These are phyloP conservation scores for Ascochyta rabiei DNA, from an alignment of 2,329 filamentous ascomycete genomes.

Conservation along the genomic window DNA sequence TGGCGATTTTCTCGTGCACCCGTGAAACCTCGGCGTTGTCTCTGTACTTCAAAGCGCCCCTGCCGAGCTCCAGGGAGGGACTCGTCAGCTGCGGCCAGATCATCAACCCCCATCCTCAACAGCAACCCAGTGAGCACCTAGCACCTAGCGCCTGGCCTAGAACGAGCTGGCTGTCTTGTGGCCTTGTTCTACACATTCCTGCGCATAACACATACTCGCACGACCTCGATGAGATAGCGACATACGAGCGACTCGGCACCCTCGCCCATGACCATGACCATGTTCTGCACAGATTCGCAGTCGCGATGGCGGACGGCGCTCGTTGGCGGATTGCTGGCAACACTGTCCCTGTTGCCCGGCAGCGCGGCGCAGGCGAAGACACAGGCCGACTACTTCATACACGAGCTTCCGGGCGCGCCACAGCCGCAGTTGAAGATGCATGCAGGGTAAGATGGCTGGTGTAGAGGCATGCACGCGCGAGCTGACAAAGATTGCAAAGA, in stretches of 20 bases:
- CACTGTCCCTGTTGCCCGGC: conserved; percentile 41
- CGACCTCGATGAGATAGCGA: conserved; percentile 45
- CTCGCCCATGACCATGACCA: conserved; percentile 20
- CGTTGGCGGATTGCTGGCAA: conserved; percentile 38
- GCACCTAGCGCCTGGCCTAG: conserved; percentile 12
- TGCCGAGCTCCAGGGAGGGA: conserved; percentile 19
- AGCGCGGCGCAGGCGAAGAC: conserved; percentile 57
- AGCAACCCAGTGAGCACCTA: conserved; percentile 10
- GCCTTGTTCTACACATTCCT: neutral
- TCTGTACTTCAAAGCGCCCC: conserved; percentile 4
- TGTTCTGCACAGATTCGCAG: conserved; percentile 34
- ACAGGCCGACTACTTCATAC: conserved; percentile 89
- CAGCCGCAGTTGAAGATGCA: conserved; percentile 91
- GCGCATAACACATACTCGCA: neutral
- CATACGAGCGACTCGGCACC: conserved; percentile 28
- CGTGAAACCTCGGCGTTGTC: conserved; percentile 7
- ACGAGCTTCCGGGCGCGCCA: conserved; percentile 82
- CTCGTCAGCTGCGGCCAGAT: conserved; percentile 43
- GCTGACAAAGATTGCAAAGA: conserved; percentile 53
- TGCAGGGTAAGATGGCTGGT: conserved; percentile 73
- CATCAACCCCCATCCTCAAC: conserved; percentile 23
- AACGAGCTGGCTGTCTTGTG: conserved; percentile 1
- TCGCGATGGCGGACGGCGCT: conserved; percentile 44
- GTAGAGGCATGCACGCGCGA: neutral
- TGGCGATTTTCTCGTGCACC: neutral